phyloP scores from a whole-genome alignment of 208 protist species.

The Leishmania turanica region DNA sequence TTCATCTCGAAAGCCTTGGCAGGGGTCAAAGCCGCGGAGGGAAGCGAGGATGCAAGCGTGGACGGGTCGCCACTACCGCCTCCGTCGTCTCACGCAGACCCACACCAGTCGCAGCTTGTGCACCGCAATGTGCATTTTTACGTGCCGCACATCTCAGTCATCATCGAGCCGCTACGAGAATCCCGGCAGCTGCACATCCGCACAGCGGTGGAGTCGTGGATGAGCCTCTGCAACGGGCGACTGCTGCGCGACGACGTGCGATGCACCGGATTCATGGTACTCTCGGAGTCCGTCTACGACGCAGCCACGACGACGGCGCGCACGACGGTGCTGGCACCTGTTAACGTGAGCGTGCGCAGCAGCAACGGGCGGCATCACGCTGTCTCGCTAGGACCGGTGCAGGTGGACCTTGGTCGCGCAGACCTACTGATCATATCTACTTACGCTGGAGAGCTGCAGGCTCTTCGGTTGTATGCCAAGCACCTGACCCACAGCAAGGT shows the following conservation, averaged over 20 bases:
- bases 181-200: slow-evolving; percentile 24
- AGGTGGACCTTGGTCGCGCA: slow-evolving; percentile 41
- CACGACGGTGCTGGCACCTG: slow-evolving; percentile 51
- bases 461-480: slow-evolving; percentile 23
- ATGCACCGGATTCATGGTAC: slow-evolving; percentile 24
- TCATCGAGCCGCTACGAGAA: slow-evolving; percentile 25
- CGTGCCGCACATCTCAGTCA: slow-evolving; percentile 25
- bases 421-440: slow-evolving; percentile 43
- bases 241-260: slow-evolving; percentile 28
- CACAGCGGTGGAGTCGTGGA: slow-evolving; percentile 18
- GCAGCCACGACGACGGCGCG: slow-evolving; percentile 37
- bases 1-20: not conserved
- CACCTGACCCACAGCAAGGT: slow-evolving; percentile 36
- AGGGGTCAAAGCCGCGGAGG: not conserved
- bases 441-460: slow-evolving; percentile 29
- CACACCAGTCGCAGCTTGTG: slow-evolving; percentile 2
- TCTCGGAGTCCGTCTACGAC: slow-evolving; percentile 31
- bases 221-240: slow-evolving; percentile 18
- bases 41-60: not conserved
- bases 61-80: not conserved
- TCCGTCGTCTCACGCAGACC: not conserved
- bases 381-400: slow-evolving; percentile 31
- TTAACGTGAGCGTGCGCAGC: slow-evolving; percentile 32
- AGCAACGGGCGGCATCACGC: slow-evolving; percentile 45
- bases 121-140: slow-evolving; percentile 28